Conservation (phyloP, 225 moss, liverwort and hornwort species). For the Sphagnum contortum region DNA sequence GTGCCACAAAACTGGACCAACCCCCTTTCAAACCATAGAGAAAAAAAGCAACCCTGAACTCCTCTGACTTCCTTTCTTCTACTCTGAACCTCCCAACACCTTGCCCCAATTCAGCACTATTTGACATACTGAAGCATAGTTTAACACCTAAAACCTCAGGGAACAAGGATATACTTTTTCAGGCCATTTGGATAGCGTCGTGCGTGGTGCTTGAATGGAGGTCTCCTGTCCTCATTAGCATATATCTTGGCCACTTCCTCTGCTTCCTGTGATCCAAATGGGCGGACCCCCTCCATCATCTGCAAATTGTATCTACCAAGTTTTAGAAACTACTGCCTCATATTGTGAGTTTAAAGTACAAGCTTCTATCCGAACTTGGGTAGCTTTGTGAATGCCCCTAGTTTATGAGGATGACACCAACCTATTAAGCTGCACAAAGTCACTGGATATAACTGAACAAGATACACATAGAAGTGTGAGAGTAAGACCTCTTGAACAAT, state of each 20-base stretch:
- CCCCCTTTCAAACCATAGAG: neutral
- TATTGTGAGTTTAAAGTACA: too few species aligned
- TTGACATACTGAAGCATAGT: neutral
- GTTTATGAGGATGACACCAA: too few species aligned
- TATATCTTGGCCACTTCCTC: conserved; percentile 47
- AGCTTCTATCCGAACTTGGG: too few species aligned
- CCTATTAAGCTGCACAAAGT: too few species aligned
- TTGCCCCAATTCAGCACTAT: neutral
- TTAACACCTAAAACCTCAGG: neutral
- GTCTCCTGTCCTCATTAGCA: conserved; percentile 26
- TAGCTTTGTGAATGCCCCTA: too few species aligned
- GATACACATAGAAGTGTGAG: too few species aligned
- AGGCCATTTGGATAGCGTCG: conserved; percentile 51
- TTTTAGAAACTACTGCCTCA: too few species aligned
- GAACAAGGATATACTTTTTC: conserved; percentile 44
- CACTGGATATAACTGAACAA: too few species aligned
- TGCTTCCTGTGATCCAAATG: conserved; percentile 28
- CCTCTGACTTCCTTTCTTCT: neutral
- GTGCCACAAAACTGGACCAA: neutral
- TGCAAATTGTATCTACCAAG: conserved; percentile 2
- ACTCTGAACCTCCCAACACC: neutral
- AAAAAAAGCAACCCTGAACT: neutral
- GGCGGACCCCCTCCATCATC: conserved; percentile 79
- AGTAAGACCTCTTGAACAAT: conserved; percentile 62
- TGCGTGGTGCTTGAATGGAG: conserved; percentile 58